Base-by-base conservation (phyloP, 2,329 filamentous ascomycete genomes). In the Ceratocystis harringtonii region DNA sequence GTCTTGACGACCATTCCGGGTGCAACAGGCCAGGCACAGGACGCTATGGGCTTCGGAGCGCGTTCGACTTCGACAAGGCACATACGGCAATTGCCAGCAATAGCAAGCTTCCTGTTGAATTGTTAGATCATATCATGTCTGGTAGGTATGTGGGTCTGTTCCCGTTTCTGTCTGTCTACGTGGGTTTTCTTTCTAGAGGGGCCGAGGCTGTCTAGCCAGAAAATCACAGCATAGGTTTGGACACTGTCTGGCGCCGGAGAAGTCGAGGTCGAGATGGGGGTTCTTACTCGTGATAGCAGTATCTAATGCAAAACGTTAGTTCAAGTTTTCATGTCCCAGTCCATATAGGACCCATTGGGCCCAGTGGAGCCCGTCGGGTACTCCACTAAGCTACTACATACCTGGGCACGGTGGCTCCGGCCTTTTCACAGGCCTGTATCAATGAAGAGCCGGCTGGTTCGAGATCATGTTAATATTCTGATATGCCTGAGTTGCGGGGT, bases 21-120 rank as follows among this genome's bases (percentile, higher is more conserved):
- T 77, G 96, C 92, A 71, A 97, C 94, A 63, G 94, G 94, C 94
- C 94, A 99, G 71, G 94, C 94, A 78, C 94, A 99, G 69, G 94
- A 99, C 72, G 94, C 94, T 66, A 97, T 92, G 68, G 94, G 94
- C 79, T 99, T 99, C 67, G 94, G 94, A 68, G 90, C 89, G 77
- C 86, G 85, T 80, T 97, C 94, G 70, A 99, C 94, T 81, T 99
- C 94, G 74, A 99, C 94, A 74, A 99, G 80, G 78, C 94, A 99
- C 94, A 99, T 99, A 80, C 94, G 91, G 78, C 94, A 99, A 79
- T 97, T 99, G 78, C 94, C 94, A 73, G 94, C 94, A 82, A 99
- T 96, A 87, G 95, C 91, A 71, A 99, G 84, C 80, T 99, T 97
- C 76, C 89, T 92, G 73, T 72, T 70, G 65, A 71, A 71, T 45